Conservation (phyloP, 2,329 filamentous ascomycete genomes). For the Fusarium coffeatum region DNA sequence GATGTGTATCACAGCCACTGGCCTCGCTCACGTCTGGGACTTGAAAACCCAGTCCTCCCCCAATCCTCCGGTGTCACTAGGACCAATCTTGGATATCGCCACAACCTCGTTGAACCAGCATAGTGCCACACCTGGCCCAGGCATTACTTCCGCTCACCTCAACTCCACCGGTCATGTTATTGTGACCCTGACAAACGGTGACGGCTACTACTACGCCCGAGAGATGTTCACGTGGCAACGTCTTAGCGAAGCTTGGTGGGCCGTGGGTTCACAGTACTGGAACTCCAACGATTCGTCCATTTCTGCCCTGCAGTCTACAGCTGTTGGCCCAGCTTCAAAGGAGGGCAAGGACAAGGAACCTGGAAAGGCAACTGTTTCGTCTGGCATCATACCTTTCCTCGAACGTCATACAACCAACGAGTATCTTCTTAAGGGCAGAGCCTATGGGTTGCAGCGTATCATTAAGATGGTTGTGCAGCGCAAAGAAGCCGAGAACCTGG, state of each 20-base stretch:
- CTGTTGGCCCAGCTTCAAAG: constrained; percentile 67
- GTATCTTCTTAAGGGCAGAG: constrained; percentile 88
- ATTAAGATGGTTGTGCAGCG: constrained; percentile 89
- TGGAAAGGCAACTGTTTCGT: constrained; percentile 73
- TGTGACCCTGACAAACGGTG: constrained; percentile 92
- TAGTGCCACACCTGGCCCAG: constrained; percentile 78
- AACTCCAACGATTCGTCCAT: constrained; percentile 95
- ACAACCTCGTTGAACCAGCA: constrained; percentile 82
- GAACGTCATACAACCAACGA: constrained; percentile 96
- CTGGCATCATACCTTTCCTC: constrained; percentile 91
- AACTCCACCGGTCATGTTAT: constrained; percentile 89
- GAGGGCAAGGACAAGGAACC: constrained; percentile 60
- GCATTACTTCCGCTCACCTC: constrained; percentile 89
- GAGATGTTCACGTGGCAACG: constrained; percentile 93
- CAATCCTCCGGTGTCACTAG: constrained; percentile 89
- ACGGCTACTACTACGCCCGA: constrained; percentile 90
- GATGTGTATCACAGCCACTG: constrained; percentile 87
- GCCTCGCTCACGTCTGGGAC: constrained; percentile 94
- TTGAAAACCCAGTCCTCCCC: constrained; percentile 83
- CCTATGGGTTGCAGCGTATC: constrained; percentile 89
- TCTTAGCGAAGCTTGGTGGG: constrained; percentile 98
- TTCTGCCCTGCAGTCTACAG: constrained; percentile 79
- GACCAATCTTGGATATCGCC: constrained; percentile 88
- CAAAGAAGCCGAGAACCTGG: constrained; percentile 92
- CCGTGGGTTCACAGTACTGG: constrained; percentile 98